Evolutionary conservation across 495 filamentous ascomycete genomes (phyloP).

Genomic region (Neurospora pannonica): DNA sequence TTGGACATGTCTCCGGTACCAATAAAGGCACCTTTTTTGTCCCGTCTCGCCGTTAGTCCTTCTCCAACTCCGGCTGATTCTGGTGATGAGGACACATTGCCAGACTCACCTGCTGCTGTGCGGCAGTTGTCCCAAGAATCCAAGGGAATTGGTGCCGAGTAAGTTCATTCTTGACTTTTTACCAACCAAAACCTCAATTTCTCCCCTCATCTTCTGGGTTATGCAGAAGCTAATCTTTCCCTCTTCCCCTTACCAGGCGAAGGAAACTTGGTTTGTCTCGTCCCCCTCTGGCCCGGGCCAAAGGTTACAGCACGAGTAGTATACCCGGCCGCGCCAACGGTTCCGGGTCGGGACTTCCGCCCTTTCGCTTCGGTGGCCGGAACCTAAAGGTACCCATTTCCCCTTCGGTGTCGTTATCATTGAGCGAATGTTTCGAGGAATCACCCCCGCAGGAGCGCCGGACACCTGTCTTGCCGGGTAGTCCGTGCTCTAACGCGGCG

Average conservation of each 20-base stretch:
- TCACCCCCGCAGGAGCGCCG: constrained; percentile 67
- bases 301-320: constrained; percentile 45
- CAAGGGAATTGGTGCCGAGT: constrained; percentile 38
- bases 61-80: constrained; percentile 55
- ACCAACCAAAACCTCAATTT: background rate
- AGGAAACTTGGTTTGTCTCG: constrained; percentile 49
- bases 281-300: constrained; percentile 51
- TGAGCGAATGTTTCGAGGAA: constrained; percentile 69
- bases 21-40: constrained; percentile 67
- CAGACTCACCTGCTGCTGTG: constrained; percentile 38
- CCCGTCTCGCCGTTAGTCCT: constrained; percentile 47
- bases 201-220: background rate
- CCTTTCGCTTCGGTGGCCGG: constrained; percentile 68
- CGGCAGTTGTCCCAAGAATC: constrained; percentile 46
- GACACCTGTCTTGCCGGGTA: constrained; percentile 26
- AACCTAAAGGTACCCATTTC: constrained; percentile 19
- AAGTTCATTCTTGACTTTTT: constrained; percentile 23
- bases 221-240: background rate
- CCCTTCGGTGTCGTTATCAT: constrained; percentile 49
- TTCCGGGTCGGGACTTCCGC: constrained; percentile 53
- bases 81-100: constrained; percentile 31
- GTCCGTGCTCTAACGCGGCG: constrained; percentile 41
- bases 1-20: constrained; percentile 96
- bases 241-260: constrained; percentile 33
- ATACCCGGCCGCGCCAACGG: constrained; percentile 31